Base-by-base conservation (phyloP, 1,139 yeast species). In the Cylindricascospora bacillispora region DNA sequence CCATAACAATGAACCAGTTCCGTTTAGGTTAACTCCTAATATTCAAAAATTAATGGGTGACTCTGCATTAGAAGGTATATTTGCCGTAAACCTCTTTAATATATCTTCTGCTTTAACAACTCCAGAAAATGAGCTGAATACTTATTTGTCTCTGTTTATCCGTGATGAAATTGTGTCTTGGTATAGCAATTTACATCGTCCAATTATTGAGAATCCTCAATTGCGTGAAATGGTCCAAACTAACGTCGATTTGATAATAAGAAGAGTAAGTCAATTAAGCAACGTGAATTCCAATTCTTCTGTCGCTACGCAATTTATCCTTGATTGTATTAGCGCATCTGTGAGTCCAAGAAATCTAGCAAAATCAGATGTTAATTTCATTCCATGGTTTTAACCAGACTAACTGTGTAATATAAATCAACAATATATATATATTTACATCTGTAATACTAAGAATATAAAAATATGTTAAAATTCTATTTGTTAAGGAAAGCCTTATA, bases 311-410 rank as follows among this genome's bases (percentile, higher is more conserved):
- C 98, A 89, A 52, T 79, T 82, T 38, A 83, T 86, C 21, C 68
- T 89, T 43, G 97, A 89, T 44, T 68, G 89, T 50, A 83, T 92
- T 32, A 79, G 94, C 3, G 92, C 82, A 49, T 97, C 99, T 4
- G 98, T 89, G 10, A 89, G 86, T 50, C 97, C 98, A 20, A 72
- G 95, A 45, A 83, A 83, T 47, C 62, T 92, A 51, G 97, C 97
- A 10, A 75, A 85, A 36, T 80, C 94, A 13, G 98, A 92, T 48
- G 78, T 86, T 18, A 66, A 83, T 39, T 89, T 95, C 92, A 85
- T 89, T 94, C 93, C 98, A 1, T 89, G 85, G 61, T 69, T 86
- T 26, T 47, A 35, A 29, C 12, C 3, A n/a, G n/a, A n/a, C n/a
- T n/a, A n/a, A n/a, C 18, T 12, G 24, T n/a, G n/a, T n/a, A n/a